Evolutionary conservation across 2,329 filamentous ascomycete species (phyloP).

Genomic region (Metarhizium brunneum): DNA sequence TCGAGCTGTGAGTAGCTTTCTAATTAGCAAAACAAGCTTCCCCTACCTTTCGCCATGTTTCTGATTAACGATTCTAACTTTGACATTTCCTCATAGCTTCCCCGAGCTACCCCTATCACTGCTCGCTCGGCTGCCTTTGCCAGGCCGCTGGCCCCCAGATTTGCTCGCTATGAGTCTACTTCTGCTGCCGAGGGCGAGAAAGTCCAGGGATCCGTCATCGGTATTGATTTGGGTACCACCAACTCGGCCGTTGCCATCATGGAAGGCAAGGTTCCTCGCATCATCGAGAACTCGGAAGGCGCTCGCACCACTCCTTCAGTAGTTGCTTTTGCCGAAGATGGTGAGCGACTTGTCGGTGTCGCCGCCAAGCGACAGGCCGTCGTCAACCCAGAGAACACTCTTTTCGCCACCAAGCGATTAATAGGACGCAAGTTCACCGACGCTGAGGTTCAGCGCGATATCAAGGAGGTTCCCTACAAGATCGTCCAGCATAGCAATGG

Average conservation of each 20-base stretch:
- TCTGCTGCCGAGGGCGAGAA: conserved; percentile 47
- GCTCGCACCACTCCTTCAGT: conserved; percentile 57
- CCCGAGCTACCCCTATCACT: conserved; percentile 62
- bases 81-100: conserved; percentile 46
- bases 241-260: conserved; percentile 97
- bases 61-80: neutral
- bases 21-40: conserved; percentile 7
- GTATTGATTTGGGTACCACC: conserved; percentile 96
- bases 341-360: conserved; percentile 92
- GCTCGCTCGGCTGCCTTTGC: conserved; percentile 57
- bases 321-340: conserved; percentile 90
- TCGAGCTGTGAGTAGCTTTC: conserved; percentile 57
- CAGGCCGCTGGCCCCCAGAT: conserved; percentile 62
- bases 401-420: conserved; percentile 97
- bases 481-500: conserved; percentile 95
- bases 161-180: conserved; percentile 70
- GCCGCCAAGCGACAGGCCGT: conserved; percentile 97
- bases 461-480: conserved; percentile 98
- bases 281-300: conserved; percentile 98
- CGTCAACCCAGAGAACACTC: conserved; percentile 96
- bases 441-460: conserved; percentile 86
- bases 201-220: conserved; percentile 92
- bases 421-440: conserved; percentile 97
- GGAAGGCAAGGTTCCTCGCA: conserved; percentile 92
- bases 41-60: no score